Evolutionary conservation across 768 basidiomycete genomes (phyloP).

Genomic region (Hypholoma fasciculare): DNA sequence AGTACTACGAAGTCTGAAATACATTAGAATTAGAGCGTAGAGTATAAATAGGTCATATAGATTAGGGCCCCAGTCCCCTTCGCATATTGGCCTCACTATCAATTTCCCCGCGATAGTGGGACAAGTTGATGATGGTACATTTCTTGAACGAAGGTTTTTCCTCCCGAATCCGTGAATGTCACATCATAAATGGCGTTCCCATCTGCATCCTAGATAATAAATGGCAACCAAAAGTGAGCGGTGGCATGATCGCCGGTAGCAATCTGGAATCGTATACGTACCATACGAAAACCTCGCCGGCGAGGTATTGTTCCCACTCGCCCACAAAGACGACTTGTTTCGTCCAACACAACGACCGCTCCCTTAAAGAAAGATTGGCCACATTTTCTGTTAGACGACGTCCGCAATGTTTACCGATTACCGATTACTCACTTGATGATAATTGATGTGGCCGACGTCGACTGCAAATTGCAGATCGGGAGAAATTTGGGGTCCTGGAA

Average conservation of each 20-base stretch:
- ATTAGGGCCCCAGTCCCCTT: background rate
- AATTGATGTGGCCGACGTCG: slow-evolving; percentile 1
- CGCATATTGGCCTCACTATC: background rate
- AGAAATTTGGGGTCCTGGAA: background rate
- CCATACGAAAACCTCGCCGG: slow-evolving; percentile 2
- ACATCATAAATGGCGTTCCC: background rate
- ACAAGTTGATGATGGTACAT: slow-evolving; percentile 7
- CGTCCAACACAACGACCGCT: background rate
- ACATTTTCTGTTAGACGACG: too few relatives aligned
- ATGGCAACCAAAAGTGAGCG: background rate
- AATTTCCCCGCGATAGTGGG: background rate
- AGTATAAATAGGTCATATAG: background rate
- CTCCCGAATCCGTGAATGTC: background rate
- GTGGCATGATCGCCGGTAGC: too few relatives aligned
- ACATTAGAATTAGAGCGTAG: too few relatives aligned
- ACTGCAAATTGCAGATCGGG: slow-evolving; percentile 3
- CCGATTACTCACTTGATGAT: background rate
- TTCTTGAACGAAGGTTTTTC: background rate
- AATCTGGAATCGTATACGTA: background rate
- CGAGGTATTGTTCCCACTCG: background rate
- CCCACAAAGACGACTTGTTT: background rate
- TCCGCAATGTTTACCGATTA: too few relatives aligned
- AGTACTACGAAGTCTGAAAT: too few relatives aligned
- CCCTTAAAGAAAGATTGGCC: background rate
- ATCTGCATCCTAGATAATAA: background rate